Base-by-base conservation (phyloP, 768 basidiomycete species). In the Pleurotus tuoliensis region DNA sequence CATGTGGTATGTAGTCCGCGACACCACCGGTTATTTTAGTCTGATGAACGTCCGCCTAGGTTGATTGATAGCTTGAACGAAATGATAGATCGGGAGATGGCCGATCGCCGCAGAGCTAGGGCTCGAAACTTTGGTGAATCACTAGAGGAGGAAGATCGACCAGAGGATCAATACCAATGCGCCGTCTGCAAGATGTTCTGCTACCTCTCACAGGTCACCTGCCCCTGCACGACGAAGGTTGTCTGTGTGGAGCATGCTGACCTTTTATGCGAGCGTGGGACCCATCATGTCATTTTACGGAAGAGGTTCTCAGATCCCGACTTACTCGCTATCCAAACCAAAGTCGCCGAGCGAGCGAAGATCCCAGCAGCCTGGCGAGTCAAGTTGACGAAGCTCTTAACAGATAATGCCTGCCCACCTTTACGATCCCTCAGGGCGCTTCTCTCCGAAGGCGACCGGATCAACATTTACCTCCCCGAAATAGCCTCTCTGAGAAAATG, bases 111-210 rank as follows among this genome's bases (percentile, higher is more conserved):
- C 48, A 73, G 73, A 24, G 82, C 91, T 34, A 85, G 91, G 30
- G 62, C 73, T 16, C 69, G 79, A 37, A 79, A 80, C n/a, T 70
- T 92, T 44, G 68, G 73, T 20, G 94, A 97, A 68, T 73, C 78
- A 37, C 73, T 92, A 24, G 87, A 92, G 62, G 83, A 87, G 61
- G 80, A 84, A 62, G 95, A 98, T 69, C 83, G 85, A 11, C 78
- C 87, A 0, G 97, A 98, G 68, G 95, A 98, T 53, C 93, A 97
- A 67, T 96, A 95, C 70, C 97, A 98, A 70, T 99, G 97, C 79
- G 74, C 79, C 49, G 73, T 89, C 61, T 98, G 97, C 88, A 95
- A 97, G 68, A 82, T 79, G 4, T 98, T 96, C 72, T 94, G 90
- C 71, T 98, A 97, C 69, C 83, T 99, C 41, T 94, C 97, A 1